Conservation (phyloP, 192 early-diverging fungal genomes). For the Linnemannia elongata region DNA sequence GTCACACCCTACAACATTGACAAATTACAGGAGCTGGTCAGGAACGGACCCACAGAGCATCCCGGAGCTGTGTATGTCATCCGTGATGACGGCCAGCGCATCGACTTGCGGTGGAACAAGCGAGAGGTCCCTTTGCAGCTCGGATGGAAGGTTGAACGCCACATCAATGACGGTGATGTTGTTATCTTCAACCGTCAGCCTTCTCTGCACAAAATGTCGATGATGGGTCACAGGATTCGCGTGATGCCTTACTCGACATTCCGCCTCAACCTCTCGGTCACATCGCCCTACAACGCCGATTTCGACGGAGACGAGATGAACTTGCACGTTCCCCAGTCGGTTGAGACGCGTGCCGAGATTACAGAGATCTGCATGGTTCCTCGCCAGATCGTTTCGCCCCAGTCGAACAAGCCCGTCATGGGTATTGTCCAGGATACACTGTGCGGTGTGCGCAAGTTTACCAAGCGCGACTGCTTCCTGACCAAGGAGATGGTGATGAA, state of each 20-base stretch:
- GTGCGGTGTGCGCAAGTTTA: slow-evolving; percentile 96
- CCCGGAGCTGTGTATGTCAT: slow-evolving; percentile 98
- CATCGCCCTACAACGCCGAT: slow-evolving; percentile 98
- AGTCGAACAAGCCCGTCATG: slow-evolving; percentile 99
- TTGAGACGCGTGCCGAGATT: slow-evolving; percentile 96
- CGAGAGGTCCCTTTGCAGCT: slow-evolving; percentile 89
- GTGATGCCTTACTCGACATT: slow-evolving; percentile 99
- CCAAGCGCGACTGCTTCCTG: slow-evolving; percentile 92
- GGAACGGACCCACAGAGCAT: slow-evolving; percentile 92
- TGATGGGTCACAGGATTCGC: slow-evolving; percentile 98
- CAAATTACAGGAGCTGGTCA: slow-evolving; percentile 86
- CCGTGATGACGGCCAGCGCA: slow-evolving; percentile 92
- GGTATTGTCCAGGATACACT: slow-evolving; percentile 99
- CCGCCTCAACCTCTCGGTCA: slow-evolving; percentile 96
- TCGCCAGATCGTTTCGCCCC: slow-evolving; percentile 95
- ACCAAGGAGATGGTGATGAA: slow-evolving; percentile 93
- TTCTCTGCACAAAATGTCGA: slow-evolving; percentile 99
- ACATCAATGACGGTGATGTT: slow-evolving; percentile 94
- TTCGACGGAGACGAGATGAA: slow-evolving; percentile 99
- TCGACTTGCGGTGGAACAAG: slow-evolving; percentile 91
- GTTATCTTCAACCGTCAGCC: slow-evolving; percentile 99
- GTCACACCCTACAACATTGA: slow-evolving; percentile 98
- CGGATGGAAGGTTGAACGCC: slow-evolving; percentile 96
- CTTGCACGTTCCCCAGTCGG: slow-evolving; percentile 97
- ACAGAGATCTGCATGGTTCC: slow-evolving; percentile 98